A percentile compares a stretch with the other conserved stretches of the same genome.
Conservation (phyloP, 768 basidiomycete species). For the Butyriboletus loyo region DNA sequence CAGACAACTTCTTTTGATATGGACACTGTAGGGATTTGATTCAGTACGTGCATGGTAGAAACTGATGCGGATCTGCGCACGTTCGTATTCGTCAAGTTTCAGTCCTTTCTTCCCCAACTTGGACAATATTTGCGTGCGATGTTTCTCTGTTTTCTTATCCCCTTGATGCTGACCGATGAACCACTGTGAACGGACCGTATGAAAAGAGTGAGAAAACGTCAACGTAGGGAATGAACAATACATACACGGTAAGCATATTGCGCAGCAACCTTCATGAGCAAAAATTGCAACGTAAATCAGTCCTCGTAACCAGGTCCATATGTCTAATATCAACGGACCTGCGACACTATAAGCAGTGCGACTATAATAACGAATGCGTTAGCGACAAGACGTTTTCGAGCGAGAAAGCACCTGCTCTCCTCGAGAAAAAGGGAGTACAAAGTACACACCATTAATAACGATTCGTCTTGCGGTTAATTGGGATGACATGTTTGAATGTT, state of each 20-base stretch:
- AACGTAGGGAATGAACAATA: conserved; percentile 5
- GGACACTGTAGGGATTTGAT: conserved; percentile 45
- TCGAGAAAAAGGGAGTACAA: background rate
- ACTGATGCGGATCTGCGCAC: conserved; percentile 42
- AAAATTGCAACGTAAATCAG: conserved; percentile 2
- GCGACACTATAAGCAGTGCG: conserved; percentile 49
- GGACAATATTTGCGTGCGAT: conserved; percentile 67
- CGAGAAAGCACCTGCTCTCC: background rate
- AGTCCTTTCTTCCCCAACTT: conserved; percentile 69
- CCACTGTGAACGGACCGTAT: conserved; percentile 47
- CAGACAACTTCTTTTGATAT: conserved; percentile 93
- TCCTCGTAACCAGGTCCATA: background rate
- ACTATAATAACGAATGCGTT: conserved; percentile 33
- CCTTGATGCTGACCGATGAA: conserved; percentile 49
- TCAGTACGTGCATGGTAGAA: background rate
- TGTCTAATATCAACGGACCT: conserved; percentile 35
- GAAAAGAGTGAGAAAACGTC: background rate
- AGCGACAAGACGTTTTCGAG: conserved; percentile 2
- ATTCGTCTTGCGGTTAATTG: conserved; percentile 41
- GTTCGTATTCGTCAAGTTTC: conserved; percentile 88
- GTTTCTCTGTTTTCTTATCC: conserved; percentile 63
- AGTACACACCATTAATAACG: conserved; percentile 41
- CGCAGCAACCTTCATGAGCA: conserved; percentile 58
- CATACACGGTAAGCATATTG: conserved; percentile 74
- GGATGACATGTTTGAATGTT: conserved; percentile 16